Percentiles rank a stretch among this genome's conserved stretches.
phyloP scores from a whole-genome alignment of 2,329 filamentous ascomycete species.

The Fusarium sp. region DNA sequence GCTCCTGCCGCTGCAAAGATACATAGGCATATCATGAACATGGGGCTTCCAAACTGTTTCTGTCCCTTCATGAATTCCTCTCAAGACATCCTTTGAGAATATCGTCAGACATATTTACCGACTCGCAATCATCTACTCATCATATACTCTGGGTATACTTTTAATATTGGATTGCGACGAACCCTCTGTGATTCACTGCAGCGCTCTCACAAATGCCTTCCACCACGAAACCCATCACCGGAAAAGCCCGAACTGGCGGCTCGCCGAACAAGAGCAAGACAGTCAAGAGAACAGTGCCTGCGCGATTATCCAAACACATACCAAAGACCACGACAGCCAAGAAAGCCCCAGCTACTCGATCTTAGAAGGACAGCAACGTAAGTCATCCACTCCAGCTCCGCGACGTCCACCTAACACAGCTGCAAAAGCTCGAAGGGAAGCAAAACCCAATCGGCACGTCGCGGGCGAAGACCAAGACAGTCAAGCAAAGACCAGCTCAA shows the following conservation, averaged over 20 bases:
- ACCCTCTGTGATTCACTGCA: neutral
- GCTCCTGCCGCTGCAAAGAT: neutral
- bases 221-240: neutral
- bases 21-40: fast-evolving
- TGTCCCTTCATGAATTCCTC: too few relatives aligned
- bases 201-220: neutral
- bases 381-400: neutral
- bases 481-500: too few relatives aligned
- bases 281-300: too few relatives aligned
- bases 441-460: too few relatives aligned
- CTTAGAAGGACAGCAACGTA: neutral
- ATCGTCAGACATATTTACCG: neutral
- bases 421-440: neutral
- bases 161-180: neutral
- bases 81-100: neutral
- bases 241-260: neutral
- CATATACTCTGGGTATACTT: neutral
- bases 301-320: too few relatives aligned
- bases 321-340: neutral
- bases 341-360: neutral
- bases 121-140: neutral
- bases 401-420: neutral
- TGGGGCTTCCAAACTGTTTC: neutral
- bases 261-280: neutral
- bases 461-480: too few relatives aligned